Percentiles rank a stretch among this genome's conserved stretches.
These are phyloP conservation scores for Stevia rebaudiana DNA, from an alignment of 140 eudicot genomes.

Conservation along the genomic window DNA sequence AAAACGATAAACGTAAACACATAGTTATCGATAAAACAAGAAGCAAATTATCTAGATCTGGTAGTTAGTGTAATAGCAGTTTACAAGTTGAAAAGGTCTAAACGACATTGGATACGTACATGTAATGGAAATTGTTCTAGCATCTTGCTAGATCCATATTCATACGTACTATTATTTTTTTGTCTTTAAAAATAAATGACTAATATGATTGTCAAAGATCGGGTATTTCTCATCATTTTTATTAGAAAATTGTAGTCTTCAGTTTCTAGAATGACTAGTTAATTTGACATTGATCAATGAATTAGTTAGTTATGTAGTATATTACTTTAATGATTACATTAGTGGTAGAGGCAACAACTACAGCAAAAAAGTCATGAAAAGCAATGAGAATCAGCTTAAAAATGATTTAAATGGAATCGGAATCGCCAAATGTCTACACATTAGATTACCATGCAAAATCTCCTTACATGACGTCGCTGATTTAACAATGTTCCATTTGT, in stretches of 20 bases:
- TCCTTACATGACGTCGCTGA: neutral
- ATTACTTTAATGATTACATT: neutral
- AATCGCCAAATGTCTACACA: neutral
- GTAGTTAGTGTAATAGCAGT: no score
- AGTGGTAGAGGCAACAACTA: slow-evolving; percentile 13
- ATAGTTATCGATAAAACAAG: no score
- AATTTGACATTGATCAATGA: neutral
- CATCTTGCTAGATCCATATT: no score
- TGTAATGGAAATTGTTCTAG: no score
- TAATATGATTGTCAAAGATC: neutral
- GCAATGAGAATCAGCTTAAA: neutral
- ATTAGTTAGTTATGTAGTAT: neutral
- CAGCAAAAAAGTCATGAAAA: slow-evolving; percentile 18
- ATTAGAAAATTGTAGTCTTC: neutral
- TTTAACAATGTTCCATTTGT: neutral
- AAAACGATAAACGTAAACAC: no score
- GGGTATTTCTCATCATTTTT: neutral
- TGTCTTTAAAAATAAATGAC: no score
- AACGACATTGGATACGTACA: no score
- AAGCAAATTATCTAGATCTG: no score
- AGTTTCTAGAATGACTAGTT: slow-evolving; percentile 13
- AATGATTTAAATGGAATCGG: neutral
- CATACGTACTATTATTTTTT: no score
- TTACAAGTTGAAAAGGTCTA: no score
- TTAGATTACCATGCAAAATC: slow-evolving; percentile 7